Percentiles rank a stretch among this genome's conserved stretches.
Conservation (phyloP, 371 early-diverging fungal genomes). For the Paraphysoderma sedebokerense region DNA sequence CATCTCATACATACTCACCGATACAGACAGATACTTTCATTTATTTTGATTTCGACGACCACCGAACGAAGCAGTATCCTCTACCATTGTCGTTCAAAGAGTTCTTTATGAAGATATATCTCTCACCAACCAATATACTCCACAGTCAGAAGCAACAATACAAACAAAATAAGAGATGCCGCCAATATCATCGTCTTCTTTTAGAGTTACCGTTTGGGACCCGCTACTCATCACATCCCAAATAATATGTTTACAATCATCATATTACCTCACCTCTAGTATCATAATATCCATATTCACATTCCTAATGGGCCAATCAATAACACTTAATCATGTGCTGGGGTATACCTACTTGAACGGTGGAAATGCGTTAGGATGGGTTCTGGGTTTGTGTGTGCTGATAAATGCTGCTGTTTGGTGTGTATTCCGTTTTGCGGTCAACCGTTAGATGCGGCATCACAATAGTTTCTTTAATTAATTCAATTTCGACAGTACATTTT, state of each 20-base stretch:
- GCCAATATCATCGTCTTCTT: no score
- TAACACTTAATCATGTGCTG: conserved; percentile 48
- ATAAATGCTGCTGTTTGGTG: conserved; percentile 38
- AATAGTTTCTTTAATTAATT: not conserved
- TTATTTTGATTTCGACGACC: no score
- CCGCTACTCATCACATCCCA: not conserved
- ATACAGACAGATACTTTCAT: no score
- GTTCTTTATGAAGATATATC: no score
- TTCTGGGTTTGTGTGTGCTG: conserved; percentile 41
- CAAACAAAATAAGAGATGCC: no score
- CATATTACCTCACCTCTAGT: not conserved
- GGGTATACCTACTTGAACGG: conserved; percentile 35
- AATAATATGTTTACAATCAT: not conserved
- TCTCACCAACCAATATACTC: no score
- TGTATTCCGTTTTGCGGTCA: conserved; percentile 2
- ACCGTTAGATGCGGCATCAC: not conserved
- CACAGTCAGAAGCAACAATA: no score
- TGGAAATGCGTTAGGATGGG: conserved; percentile 58
- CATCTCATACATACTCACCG: no score
- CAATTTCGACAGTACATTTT: conserved; percentile 2
- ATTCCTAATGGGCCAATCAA: not conserved
- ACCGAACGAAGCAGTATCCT: no score
- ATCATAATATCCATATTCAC: not conserved
- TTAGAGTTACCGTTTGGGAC: not conserved
- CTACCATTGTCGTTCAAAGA: no score